Conservation (phyloP, 495 filamentous ascomycete genomes). For the Evernia prunastri region DNA sequence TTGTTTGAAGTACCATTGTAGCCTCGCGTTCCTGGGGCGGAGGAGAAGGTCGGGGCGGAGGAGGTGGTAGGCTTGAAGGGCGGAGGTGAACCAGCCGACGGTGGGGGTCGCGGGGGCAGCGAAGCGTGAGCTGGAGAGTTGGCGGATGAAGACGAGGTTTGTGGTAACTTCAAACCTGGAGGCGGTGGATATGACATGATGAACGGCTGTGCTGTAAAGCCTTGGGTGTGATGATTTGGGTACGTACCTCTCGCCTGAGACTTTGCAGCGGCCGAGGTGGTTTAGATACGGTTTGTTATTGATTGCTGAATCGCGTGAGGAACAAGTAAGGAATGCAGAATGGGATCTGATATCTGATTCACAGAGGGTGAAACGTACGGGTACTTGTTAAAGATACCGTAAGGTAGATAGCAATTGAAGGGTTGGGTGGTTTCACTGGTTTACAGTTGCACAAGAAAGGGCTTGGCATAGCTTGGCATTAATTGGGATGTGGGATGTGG, state of each 20-base stretch:
- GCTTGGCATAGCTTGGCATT: background rate
- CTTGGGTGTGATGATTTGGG: slow-evolving; percentile 31
- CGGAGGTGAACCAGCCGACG: slow-evolving; percentile 49
- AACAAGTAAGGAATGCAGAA: background rate
- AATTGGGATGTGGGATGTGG: background rate
- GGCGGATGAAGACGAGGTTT: slow-evolving; percentile 28
- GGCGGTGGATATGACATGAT: slow-evolving; percentile 93
- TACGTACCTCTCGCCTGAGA: slow-evolving; percentile 57
- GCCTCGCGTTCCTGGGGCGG: slow-evolving; percentile 34
- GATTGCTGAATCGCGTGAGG: background rate
- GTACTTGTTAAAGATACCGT: too few species aligned
- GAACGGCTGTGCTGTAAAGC: slow-evolving; percentile 56
- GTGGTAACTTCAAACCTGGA: slow-evolving; percentile 65
- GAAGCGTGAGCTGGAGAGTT: slow-evolving; percentile 54
- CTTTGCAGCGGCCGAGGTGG: slow-evolving; percentile 31
- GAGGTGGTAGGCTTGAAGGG: slow-evolving; percentile 56
- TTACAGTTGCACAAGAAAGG: too few species aligned
- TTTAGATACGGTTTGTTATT: background rate
- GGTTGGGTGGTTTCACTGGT: too few species aligned
- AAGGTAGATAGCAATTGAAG: too few species aligned
- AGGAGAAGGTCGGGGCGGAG: slow-evolving; percentile 34
- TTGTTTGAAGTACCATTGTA: slow-evolving; percentile 32
- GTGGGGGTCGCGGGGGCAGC: slow-evolving; percentile 79
- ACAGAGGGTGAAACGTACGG: too few species aligned
- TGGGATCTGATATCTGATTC: background rate